Evolutionary conservation across 2,329 filamentous ascomycete genomes (phyloP).

Genomic region (Colletotrichum nymphaeae): DNA sequence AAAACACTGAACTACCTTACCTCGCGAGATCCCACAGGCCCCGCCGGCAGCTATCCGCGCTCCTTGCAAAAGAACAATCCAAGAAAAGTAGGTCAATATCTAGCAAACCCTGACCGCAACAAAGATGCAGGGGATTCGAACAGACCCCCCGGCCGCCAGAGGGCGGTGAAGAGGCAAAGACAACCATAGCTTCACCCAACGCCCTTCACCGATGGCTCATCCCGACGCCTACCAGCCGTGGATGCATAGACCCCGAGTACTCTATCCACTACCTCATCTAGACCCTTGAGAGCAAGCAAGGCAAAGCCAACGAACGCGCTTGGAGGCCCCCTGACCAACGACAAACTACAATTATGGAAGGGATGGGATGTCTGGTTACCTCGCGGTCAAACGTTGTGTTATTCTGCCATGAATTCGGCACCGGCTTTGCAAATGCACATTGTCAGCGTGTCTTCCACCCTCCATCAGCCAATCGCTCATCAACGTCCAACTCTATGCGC

Average conservation of each 20-base stretch:
- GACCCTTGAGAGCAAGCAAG: neutral
- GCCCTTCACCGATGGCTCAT: constrained; percentile 26
- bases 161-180: constrained; percentile 27
- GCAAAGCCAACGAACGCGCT: neutral
- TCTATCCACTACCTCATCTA: constrained; percentile 1
- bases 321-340: neutral
- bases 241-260: neutral
- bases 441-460: constrained; percentile 1
- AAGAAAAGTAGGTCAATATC: neutral
- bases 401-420: neutral
- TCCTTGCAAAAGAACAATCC: neutral
- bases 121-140: constrained; percentile 11
- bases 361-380: neutral
- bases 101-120: neutral
- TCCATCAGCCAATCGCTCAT: neutral
- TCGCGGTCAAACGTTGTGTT: constrained; percentile 4
- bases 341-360: neutral
- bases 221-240: constrained; percentile 11
- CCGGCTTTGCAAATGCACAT: neutral
- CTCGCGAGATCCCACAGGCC: neutral
- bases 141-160: constrained; percentile 18
- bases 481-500: neutral
- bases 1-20: neutral
- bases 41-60: neutral
- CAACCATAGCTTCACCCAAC: neutral